Base-by-base conservation (phyloP, 2,329 filamentous ascomycete species). In the Cryphonectria japonica region DNA sequence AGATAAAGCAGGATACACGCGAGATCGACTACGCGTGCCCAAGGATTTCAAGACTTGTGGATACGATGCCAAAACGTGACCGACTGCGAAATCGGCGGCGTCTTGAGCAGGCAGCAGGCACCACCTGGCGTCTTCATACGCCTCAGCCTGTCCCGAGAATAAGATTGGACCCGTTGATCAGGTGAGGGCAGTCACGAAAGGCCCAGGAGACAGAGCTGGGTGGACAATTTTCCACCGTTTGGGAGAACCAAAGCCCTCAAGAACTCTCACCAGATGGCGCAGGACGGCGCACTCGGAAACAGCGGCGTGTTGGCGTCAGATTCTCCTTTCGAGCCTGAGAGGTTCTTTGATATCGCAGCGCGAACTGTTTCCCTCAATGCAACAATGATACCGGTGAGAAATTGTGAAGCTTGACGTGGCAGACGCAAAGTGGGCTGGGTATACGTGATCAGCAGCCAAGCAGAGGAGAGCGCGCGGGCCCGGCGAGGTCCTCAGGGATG, bases 1-100 rank as follows among this genome's bases (percentile, higher is more conserved):
- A 57, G 59, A 66, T 54, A 34, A 34, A 34, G 37, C n/a, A 63
- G 50, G 57, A 67, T 70, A n/a, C 50, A 46, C 57, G n/a, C 57
- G 19, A 50, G 41, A 70, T 32, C 41, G 29, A 32, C 67, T 68
- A 34, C 32, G 59, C 41, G 32, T 16, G 29, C 16, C 32, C 59
- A 43, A 29, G 59, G 37, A 26, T 64, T 14, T 46, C 11, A 19
- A 64, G 61, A n/a, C 8, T 16, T 62, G 54, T 62, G 66, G 57
- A 50, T 52, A 61, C 62, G 32, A 34, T 22, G 50, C 16, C 60
- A 41, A 32, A 32, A 62, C 34, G n/a, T 63, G 46, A 29, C 43
- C 29, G 32, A 19, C 19, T 66, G 39, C 54, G 54, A 66, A 32
- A 63, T 64, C 65, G 69, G 46, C 59, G 14, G 41, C 26, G 22